Percentiles rank a stretch among this genome's conserved stretches.
phyloP scores from a whole-genome alignment of 2,329 filamentous ascomycete genomes.

The Hirsutella thompsonii region DNA sequence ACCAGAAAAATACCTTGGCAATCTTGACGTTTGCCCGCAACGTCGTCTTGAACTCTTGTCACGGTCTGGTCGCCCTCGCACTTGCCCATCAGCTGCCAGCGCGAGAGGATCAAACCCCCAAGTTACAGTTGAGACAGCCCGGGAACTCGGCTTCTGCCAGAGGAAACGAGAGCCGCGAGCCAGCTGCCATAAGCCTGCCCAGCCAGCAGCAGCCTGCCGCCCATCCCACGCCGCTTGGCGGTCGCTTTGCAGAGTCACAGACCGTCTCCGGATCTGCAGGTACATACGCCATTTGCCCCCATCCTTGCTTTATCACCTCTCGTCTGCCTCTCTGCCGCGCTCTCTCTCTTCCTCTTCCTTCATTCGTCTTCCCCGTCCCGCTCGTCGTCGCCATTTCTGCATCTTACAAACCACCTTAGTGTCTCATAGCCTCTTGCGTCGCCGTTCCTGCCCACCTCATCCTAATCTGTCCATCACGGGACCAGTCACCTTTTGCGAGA shows the following conservation, averaged over 20 bases:
- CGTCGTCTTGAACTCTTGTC: too few species aligned
- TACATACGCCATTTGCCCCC: constrained; percentile 6
- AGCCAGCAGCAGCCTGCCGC: not conserved
- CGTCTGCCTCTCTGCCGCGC: not conserved
- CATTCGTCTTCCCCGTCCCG: not conserved
- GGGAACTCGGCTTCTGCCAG: not conserved
- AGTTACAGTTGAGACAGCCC: not conserved
- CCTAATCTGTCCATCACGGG: too few species aligned
- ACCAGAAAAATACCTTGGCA: too few species aligned
- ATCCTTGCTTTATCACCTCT: constrained; percentile 1
- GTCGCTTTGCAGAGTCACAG: not conserved
- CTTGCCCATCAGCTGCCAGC: too few species aligned
- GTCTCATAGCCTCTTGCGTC: too few species aligned
- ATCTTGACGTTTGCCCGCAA: too few species aligned
- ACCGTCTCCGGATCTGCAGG: constrained; percentile 11
- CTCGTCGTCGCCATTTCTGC: not conserved
- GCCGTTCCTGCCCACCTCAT: too few species aligned
- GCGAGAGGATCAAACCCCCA: too few species aligned
- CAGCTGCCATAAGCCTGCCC: not conserved
- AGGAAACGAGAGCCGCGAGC: not conserved
- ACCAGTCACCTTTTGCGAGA: too few species aligned
- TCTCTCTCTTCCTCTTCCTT: not conserved
- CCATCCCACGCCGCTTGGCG: not conserved
- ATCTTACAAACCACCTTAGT: not conserved
- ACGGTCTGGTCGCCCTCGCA: too few species aligned